Conservation (phyloP, 1,284 basidiomycete species). For the Trichosporon sp. region DNA sequence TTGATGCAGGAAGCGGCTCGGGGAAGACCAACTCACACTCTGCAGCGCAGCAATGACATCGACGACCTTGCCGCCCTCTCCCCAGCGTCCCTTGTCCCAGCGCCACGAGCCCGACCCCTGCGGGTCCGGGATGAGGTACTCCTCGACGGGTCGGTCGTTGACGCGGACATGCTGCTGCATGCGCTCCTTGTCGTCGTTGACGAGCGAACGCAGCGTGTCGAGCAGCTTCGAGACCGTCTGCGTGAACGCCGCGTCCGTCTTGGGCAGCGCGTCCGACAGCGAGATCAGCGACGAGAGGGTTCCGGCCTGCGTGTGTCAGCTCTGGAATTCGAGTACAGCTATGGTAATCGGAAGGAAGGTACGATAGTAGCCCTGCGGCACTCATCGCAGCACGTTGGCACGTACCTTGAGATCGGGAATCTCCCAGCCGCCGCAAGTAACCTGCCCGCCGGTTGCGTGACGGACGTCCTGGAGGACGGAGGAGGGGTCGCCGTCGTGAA, state of each 20-base stretch:
- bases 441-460: conserved; percentile 51
- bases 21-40: conserved; percentile 1
- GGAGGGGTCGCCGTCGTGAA: conserved; percentile 59
- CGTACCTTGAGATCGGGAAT: conserved; percentile 57
- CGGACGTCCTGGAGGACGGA: conserved; percentile 59
- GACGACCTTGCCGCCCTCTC: conserved; percentile 71
- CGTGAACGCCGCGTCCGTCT: conserved; percentile 87
- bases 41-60: conserved; percentile 74
- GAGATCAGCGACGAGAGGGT: conserved; percentile 88
- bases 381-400: neutral
- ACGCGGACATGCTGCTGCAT: conserved; percentile 75
- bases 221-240: conserved; percentile 86
- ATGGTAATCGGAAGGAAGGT: too few relatives aligned
- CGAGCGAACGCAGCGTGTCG: conserved; percentile 86
- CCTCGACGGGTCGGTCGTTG: conserved; percentile 78
- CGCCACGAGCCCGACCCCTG: conserved; percentile 59
- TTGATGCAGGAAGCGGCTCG: too few relatives aligned
- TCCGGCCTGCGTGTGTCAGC: conserved; percentile 68
- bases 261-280: conserved; percentile 89
- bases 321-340: neutral
- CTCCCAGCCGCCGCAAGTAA: conserved; percentile 51
- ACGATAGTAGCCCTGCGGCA: neutral
- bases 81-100: conserved; percentile 89
- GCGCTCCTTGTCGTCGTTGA: conserved; percentile 84
- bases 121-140: conserved; percentile 64